Percentiles rank a stretch among this genome's conserved stretches.
Conservation (phyloP, 2,329 filamentous ascomycete genomes). For the Colletotrichum destructivum region DNA sequence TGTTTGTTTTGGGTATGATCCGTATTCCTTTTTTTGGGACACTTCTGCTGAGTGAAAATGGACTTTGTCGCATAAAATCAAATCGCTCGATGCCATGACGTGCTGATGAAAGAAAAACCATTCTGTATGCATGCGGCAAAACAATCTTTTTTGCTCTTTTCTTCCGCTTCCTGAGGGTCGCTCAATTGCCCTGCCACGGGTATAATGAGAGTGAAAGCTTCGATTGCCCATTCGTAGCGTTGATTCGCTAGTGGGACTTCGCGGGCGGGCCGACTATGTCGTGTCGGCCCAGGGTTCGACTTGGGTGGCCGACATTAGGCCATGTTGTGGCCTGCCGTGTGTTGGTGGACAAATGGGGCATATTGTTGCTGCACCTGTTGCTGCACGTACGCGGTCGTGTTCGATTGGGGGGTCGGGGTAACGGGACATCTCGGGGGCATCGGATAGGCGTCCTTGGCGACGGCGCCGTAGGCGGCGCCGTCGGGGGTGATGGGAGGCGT, state of each 20-base stretch:
- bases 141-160: constrained; percentile 42
- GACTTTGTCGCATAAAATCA: constrained; percentile 51
- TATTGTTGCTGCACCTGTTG: constrained; percentile 61
- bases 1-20: constrained; percentile 54
- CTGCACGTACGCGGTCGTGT: constrained; percentile 54
- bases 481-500: constrained; percentile 91
- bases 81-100: constrained; percentile 64
- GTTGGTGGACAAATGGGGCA: constrained; percentile 60
- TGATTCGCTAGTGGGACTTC: constrained; percentile 27
- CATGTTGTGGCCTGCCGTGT: constrained; percentile 52
- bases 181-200: constrained; percentile 32
- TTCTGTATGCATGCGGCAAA: constrained; percentile 50
- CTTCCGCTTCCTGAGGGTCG: constrained; percentile 33
- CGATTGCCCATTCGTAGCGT: constrained; percentile 38
- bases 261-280: constrained; percentile 12
- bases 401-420: constrained; percentile 71
- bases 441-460: constrained; percentile 63
- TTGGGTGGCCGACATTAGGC: constrained; percentile 39
- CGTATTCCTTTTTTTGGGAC: constrained; percentile 59
- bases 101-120: constrained; percentile 53
- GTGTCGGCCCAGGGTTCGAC: constrained; percentile 21
- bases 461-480: constrained; percentile 68
- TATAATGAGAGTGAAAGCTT: constrained; percentile 30
- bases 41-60: constrained; percentile 53
- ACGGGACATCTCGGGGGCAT: constrained; percentile 72